These are phyloP conservation scores for Coemansia sp. DNA, from an alignment of 192 early-diverging fungal genomes.

Conservation along the genomic window DNA sequence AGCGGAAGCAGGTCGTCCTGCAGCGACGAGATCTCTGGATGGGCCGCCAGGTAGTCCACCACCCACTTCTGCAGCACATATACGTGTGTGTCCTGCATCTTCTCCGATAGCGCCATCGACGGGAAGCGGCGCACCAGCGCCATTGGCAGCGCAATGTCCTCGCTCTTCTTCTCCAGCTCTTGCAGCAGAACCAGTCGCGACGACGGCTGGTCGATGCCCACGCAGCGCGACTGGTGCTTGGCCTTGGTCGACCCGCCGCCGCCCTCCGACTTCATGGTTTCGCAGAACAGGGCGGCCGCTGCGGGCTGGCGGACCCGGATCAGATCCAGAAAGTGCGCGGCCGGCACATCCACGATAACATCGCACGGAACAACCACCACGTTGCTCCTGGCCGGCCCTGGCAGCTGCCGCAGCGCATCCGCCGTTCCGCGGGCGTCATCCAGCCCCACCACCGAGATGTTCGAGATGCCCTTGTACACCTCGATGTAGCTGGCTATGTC, in stretches of 20 bases:
- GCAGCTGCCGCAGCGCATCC: slow-evolving; percentile 72
- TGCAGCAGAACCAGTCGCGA: slow-evolving; percentile 46
- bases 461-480: slow-evolving; percentile 53
- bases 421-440: slow-evolving; percentile 68
- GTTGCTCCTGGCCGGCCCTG: slow-evolving; percentile 82
- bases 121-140: slow-evolving; percentile 70
- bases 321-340: slow-evolving; percentile 77
- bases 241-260: slow-evolving; percentile 50
- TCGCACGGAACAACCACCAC: slow-evolving; percentile 93
- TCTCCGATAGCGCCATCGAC: slow-evolving; percentile 66
- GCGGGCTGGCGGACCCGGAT: slow-evolving; percentile 76
- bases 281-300: slow-evolving; percentile 77
- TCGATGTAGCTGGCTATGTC: slow-evolving; percentile 50
- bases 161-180: slow-evolving; percentile 6
- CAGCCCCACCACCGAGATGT: slow-evolving; percentile 36
- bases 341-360: slow-evolving; percentile 75
- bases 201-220: slow-evolving; percentile 47
- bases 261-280: slow-evolving; percentile 65
- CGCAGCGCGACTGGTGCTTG: slow-evolving; percentile 10
- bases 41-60: slow-evolving; percentile 66
- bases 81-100: slow-evolving; percentile 84
- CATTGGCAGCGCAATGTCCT: slow-evolving; percentile 38
- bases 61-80: slow-evolving; percentile 96
- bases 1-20: slow-evolving; percentile 80
- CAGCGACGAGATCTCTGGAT: slow-evolving; percentile 66